Evolutionary conservation across 2,329 filamentous ascomycete species (phyloP), one percentile per base, ranked within the genome.

Genomic region (Mollisia scopiformis): DNA sequence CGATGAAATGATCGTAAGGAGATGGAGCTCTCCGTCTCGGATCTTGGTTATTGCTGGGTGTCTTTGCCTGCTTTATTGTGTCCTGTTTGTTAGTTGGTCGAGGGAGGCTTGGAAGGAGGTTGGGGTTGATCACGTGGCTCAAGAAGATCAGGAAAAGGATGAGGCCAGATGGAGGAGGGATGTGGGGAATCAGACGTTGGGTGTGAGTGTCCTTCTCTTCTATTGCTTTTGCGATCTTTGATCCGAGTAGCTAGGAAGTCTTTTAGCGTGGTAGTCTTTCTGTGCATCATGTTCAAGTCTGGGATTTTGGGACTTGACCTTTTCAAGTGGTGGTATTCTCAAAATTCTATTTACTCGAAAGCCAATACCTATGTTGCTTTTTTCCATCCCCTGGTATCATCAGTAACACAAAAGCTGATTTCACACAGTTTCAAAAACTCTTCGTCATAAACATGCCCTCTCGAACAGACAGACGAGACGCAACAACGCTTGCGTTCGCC

Each of bases 401-500:
- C 14, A 23, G 3, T 25, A 33, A 59, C 39, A 19, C 23, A 11
- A n/a, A n/a, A n/a, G n/a, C n/a, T n/a, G n/a, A n/a, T n/a, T n/a
- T n/a, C n/a, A 13, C 33, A 19, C 23, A 67, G 63, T 68, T 68
- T 37, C 50, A 68, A 46, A 67, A 66, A 39, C 50, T 67, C 25
- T 51, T 66, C 35, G 59, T 66, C n/a, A 62, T 68, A 19, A 64
- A 63, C 30, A 56, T 68, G 55, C 62, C 60, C 0, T 59, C 62
- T 13, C 58, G 67, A 30, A 68, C 64, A 5, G 67, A 69, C 41
- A 54, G 63, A 2, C 62, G 66, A 2, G 67, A 69, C 57, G 65
- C 61, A 13, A 58, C 60, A 2, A 49, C 46, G 31, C 61, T 69
- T 0, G 52, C 63, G 11, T 63, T 63, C 23, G 59, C 60, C 4